Conservation (phyloP, 306 rosid species). For the Benincasa hispida region DNA sequence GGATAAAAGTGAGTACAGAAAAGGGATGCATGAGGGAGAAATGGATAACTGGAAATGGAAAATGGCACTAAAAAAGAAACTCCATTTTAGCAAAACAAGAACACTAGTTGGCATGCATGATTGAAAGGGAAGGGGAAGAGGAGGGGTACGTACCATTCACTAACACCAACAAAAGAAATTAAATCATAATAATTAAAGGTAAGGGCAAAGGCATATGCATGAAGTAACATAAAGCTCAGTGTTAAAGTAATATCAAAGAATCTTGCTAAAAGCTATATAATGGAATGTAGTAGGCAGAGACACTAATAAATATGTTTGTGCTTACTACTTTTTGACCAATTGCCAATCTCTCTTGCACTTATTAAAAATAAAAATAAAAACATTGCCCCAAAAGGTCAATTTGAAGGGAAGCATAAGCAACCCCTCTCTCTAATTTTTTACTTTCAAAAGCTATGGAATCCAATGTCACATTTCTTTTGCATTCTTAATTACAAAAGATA, state of each 20-base stretch:
- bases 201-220: background rate
- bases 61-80: background rate
- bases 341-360: slow-evolving; percentile 16
- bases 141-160: slow-evolving; percentile 22
- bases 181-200: slow-evolving; percentile 7
- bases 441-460: slow-evolving; percentile 65
- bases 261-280: slow-evolving; percentile 75
- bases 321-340: slow-evolving; percentile 55
- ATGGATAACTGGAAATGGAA: background rate
- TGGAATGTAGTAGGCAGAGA: slow-evolving; percentile 84
- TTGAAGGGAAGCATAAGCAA: slow-evolving; percentile 24
- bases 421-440: background rate
- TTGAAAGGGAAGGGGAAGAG: slow-evolving; percentile 25
- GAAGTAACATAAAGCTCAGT: slow-evolving; percentile 86
- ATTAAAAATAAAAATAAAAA: background rate
- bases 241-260: slow-evolving; percentile 65
- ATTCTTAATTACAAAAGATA: no score
- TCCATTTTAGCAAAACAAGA: background rate
- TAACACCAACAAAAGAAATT: slow-evolving; percentile 27
- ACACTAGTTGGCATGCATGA: slow-evolving; percentile 31
- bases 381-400: slow-evolving; percentile 39
- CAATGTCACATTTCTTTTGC: slow-evolving; percentile 40
- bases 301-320: slow-evolving; percentile 49
- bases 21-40: background rate
- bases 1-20: background rate